Conservation (phyloP, 2,329 filamentous ascomycete species). For the Ploettnerulaceae sp. region DNA sequence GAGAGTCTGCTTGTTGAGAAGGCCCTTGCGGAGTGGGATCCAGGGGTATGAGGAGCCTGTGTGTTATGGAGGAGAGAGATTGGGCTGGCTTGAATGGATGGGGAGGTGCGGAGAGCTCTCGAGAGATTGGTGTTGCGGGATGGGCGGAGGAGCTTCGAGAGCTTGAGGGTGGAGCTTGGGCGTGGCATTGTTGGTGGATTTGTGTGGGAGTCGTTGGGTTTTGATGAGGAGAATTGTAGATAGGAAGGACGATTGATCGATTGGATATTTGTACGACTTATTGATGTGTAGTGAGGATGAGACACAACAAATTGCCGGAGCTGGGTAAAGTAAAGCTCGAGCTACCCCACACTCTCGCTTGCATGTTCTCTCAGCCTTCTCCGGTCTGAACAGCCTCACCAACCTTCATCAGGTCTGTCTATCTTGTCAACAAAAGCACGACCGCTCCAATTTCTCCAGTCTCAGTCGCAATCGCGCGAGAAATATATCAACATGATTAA, state of each 20-base stretch:
- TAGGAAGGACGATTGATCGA: not conserved
- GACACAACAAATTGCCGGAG: slow-evolving; percentile 3
- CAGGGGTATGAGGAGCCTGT: too few relatives aligned
- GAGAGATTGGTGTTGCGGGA: not conserved
- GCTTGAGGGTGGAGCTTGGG: slow-evolving; percentile 3
- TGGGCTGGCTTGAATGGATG: slow-evolving; percentile 2
- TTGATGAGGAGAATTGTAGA: not conserved
- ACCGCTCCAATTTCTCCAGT: not conserved
- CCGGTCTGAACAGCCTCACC: not conserved
- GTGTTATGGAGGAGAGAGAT: not conserved
- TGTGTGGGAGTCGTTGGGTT: not conserved
- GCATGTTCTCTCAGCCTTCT: slow-evolving; percentile 5
- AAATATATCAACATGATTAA: slow-evolving; percentile 70
- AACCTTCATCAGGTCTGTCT: not conserved
- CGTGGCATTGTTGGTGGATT: not conserved
- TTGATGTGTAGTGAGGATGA: not conserved
- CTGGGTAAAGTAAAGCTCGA: slow-evolving; percentile 6
- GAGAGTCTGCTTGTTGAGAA: slow-evolving; percentile 32
- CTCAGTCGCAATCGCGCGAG: not conserved
- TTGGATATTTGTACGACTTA: not conserved
- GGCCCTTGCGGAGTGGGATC: not conserved
- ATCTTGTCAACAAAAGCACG: not conserved
- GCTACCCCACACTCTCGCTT: slow-evolving; percentile 20
- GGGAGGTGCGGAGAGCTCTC: not conserved
- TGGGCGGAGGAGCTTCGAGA: slow-evolving; percentile 7